phyloP scores from a whole-genome alignment of 2,329 filamentous ascomycete genomes.

The Acephala macrosclerotiorum region DNA sequence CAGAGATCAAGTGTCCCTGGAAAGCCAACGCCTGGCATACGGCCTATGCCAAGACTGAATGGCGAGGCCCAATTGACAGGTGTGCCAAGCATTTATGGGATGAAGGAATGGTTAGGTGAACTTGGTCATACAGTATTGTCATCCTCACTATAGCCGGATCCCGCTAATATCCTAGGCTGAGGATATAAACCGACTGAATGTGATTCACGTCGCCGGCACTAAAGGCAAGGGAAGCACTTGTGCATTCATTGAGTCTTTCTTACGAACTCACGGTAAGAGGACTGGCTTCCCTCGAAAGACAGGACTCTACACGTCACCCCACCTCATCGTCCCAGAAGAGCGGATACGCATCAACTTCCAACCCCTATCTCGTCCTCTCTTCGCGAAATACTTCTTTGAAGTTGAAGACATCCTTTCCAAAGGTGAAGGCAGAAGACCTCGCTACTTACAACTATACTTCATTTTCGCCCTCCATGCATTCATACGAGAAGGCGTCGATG shows the following conservation, averaged over 20 bases:
- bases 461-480: conserved; percentile 73
- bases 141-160: not conserved
- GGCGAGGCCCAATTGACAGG: conserved; percentile 17
- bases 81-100: conserved; percentile 68
- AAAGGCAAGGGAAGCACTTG: conserved; percentile 79
- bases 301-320: conserved; percentile 72
- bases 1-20: conserved; percentile 3
- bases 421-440: conserved; percentile 47
- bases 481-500: conserved; percentile 65
- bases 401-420: conserved; percentile 62
- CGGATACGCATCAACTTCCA: conserved; percentile 66
- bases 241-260: conserved; percentile 68
- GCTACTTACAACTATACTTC: conserved; percentile 66
- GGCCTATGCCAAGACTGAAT: conserved; percentile 11
- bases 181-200: conserved; percentile 53
- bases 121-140: conserved; percentile 72
- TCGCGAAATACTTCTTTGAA: conserved; percentile 70
- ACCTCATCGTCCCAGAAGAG: conserved; percentile 69
- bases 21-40: conserved; percentile 12
- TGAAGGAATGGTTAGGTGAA: conserved; percentile 77
- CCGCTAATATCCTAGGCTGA: conserved; percentile 15
- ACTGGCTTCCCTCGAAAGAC: conserved; percentile 44
- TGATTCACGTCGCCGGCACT: conserved; percentile 73
- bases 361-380: conserved; percentile 63
- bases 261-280: conserved; percentile 55